Conservation (phyloP, 2,329 filamentous ascomycete species). For the Fusarium coffeatum region DNA sequence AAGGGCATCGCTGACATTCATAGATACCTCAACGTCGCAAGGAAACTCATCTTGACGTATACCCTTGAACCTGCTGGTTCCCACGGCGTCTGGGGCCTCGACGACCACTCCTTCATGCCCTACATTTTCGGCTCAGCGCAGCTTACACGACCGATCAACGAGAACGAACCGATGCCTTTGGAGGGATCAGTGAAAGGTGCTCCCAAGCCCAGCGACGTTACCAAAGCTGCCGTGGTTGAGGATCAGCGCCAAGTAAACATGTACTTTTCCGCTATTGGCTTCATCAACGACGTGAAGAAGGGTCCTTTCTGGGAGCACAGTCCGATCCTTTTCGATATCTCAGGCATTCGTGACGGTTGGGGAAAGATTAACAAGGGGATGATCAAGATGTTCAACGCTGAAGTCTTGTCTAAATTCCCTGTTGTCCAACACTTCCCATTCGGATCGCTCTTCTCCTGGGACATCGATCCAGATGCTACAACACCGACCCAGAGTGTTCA, state of each 20-base stretch:
- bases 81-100: slow-evolving; percentile 98
- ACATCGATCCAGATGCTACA: slow-evolving; percentile 71
- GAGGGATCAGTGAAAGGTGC: slow-evolving; percentile 81
- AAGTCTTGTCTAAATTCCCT: slow-evolving; percentile 95
- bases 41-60: slow-evolving; percentile 87
- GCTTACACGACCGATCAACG: slow-evolving; percentile 78
- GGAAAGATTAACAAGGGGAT: slow-evolving; percentile 99
- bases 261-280: slow-evolving; percentile 96
- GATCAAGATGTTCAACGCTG: slow-evolving; percentile 99
- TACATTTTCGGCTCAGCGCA: slow-evolving; percentile 98
- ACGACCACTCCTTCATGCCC: slow-evolving; percentile 93
- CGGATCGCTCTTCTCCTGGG: slow-evolving; percentile 83
- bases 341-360: slow-evolving; percentile 92
- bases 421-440: slow-evolving; percentile 97
- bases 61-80: slow-evolving; percentile 95
- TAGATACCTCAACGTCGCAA: slow-evolving; percentile 83
- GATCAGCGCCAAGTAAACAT: slow-evolving; percentile 76
- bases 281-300: slow-evolving; percentile 96
- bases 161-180: slow-evolving; percentile 71
- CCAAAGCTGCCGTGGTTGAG: slow-evolving; percentile 72
- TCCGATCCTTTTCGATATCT: slow-evolving; percentile 93
- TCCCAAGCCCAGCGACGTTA: slow-evolving; percentile 77
- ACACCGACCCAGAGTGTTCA: slow-evolving; percentile 65
- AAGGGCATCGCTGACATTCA: slow-evolving; percentile 1
- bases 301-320: slow-evolving; percentile 98